A percentile compares a stretch with the other conserved stretches of the same genome.
Evolutionary conservation across 352 stramenopile genomes (phyloP).

Genomic region (Pythium grandisporangium): DNA sequence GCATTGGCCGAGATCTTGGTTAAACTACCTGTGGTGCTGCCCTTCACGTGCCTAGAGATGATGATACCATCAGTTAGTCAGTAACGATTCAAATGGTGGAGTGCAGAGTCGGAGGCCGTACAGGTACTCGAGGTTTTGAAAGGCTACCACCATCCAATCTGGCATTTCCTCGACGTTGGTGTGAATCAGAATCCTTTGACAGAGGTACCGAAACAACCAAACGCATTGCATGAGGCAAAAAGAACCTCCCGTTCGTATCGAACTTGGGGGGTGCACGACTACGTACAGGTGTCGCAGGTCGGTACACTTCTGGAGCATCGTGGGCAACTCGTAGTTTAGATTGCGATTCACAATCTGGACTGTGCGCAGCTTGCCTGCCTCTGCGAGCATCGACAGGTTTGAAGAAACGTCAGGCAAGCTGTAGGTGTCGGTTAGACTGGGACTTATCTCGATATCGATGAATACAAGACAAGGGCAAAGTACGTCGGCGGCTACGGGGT

Average conservation of each 20-base stretch:
- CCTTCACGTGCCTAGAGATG: too few relatives aligned
- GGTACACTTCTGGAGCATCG: background rate
- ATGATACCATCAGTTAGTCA: too few relatives aligned
- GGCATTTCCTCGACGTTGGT: constrained; percentile 16
- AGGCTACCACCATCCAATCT: constrained; percentile 11
- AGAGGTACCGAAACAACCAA: too few relatives aligned
- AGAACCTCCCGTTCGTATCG: too few relatives aligned
- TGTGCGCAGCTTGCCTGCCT: background rate
- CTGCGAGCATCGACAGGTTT: background rate
- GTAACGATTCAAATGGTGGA: too few relatives aligned
- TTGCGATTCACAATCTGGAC: background rate
- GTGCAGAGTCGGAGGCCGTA: too few relatives aligned
- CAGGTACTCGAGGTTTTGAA: constrained; percentile 25
- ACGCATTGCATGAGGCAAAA: too few relatives aligned
- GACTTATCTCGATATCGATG: background rate
- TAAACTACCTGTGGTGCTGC: too few relatives aligned
- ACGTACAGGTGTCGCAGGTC: background rate
- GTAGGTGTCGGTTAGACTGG: background rate
- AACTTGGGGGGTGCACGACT: too few relatives aligned
- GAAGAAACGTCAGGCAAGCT: background rate
- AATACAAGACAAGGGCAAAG: background rate
- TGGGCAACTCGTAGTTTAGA: background rate
- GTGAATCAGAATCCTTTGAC: constrained; percentile 13
- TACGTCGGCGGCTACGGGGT: too few relatives aligned
- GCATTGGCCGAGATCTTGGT: background rate